phyloP scores from a whole-genome alignment of 345 rosid genomes.

The Luvunga scandens region DNA sequence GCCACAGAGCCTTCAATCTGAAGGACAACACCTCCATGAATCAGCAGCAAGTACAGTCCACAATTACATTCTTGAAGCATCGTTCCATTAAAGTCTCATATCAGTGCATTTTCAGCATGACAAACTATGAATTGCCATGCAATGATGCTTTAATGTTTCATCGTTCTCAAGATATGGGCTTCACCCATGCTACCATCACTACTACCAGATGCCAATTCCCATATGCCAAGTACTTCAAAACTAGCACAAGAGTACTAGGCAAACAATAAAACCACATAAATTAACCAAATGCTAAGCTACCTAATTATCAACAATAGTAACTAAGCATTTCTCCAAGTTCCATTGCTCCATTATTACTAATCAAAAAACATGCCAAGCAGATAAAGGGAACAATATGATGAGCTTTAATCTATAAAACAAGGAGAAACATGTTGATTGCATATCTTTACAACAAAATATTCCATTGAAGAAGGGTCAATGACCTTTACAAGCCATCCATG shows the following conservation, averaged over 20 bases:
- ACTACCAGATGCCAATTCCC: neutral
- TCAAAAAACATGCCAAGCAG: constrained; percentile 21
- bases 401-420: constrained; percentile 33
- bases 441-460: constrained; percentile 35
- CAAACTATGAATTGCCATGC: neutral
- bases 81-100: neutral
- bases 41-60: neutral
- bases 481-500: constrained; percentile 32
- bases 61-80: neutral
- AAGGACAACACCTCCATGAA: neutral
- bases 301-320: neutral
- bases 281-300: constrained; percentile 12
- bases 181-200: neutral
- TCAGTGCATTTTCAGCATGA: neutral
- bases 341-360: constrained; percentile 29
- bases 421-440: constrained; percentile 23
- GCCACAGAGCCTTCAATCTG: neutral
- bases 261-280: neutral
- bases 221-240: neutral
- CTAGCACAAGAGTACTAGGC: neutral
- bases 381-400: constrained; percentile 17
- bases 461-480: constrained; percentile 14
- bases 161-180: neutral
- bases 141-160: neutral
- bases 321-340: constrained; percentile 2